phyloP scores from a whole-genome alignment of 2,329 filamentous ascomycete species.

The Xylaria sp. region DNA sequence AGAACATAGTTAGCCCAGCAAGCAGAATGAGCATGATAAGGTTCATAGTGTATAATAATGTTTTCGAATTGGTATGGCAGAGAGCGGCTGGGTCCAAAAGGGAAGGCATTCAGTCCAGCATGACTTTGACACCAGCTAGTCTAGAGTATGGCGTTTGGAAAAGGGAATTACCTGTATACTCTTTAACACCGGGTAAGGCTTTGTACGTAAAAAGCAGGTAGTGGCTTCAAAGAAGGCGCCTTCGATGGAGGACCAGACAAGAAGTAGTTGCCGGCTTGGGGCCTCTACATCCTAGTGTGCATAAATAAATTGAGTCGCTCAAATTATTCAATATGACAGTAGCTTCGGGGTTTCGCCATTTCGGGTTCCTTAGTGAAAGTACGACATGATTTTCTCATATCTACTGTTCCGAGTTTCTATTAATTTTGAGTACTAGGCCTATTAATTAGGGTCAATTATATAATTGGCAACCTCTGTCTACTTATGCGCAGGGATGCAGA shows the following conservation, averaged over 20 bases:
- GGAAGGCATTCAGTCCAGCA: conserved; percentile 12
- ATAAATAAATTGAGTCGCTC: conserved; percentile 15
- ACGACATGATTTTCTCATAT: neutral
- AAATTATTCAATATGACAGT: neutral
- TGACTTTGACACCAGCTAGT: conserved; percentile 20
- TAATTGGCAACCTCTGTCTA: neutral
- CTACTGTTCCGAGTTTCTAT: neutral
- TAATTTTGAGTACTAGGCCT: neutral
- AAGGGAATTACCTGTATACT: conserved; percentile 17
- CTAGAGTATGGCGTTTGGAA: conserved; percentile 33
- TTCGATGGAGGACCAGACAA: conserved; percentile 11
- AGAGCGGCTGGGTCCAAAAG: neutral
- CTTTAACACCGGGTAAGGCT: neutral
- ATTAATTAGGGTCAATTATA: neutral
- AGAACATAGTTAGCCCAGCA: conserved; percentile 19
- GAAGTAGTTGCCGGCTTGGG: neutral
- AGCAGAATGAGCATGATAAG: conserved; percentile 6
- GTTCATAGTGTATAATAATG: conserved; percentile 33
- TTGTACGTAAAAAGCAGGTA: conserved; percentile 12
- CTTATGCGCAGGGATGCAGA: too few relatives aligned
- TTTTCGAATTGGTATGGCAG: conserved; percentile 12
- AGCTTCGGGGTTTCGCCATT: neutral
- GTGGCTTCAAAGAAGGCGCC: conserved; percentile 2
- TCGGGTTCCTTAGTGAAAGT: neutral
- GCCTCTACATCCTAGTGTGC: conserved; percentile 6